Percentiles rank a stretch among this genome's conserved stretches.
phyloP scores from a whole-genome alignment of 2,329 filamentous ascomycete genomes.

The Chaetomiaceae sp. region DNA sequence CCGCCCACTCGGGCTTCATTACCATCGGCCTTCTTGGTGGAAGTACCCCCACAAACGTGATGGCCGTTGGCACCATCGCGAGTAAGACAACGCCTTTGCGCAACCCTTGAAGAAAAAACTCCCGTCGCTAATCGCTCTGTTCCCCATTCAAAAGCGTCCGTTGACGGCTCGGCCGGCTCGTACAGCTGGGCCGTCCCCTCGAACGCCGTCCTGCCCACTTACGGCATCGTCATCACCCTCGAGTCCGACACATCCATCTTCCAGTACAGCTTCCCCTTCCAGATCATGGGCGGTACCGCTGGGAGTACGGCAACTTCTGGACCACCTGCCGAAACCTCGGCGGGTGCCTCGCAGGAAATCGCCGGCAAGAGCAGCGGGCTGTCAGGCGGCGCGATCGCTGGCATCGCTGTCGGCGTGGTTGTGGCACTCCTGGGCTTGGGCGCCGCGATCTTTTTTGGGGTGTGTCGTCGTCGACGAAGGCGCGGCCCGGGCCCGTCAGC shows the following conservation, averaged over 20 bases:
- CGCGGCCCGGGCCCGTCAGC: no score
- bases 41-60: constrained; percentile 38
- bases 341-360: no score
- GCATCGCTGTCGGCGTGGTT: no score
- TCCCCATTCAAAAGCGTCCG: no score
- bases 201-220: constrained; percentile 41
- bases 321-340: no score
- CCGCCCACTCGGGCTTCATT: constrained; percentile 40
- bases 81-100: constrained; percentile 41
- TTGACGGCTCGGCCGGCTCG: constrained; percentile 41
- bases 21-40: constrained; percentile 54
- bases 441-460: no score
- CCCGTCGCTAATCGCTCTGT: no score
- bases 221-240: constrained; percentile 53
- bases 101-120: no score
- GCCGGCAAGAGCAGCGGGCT: no score
- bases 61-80: constrained; percentile 39
- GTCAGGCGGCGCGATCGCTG: no score
- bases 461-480: no score
- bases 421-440: no score
- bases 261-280: constrained; percentile 61
- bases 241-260: constrained; percentile 45
- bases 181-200: constrained; percentile 49
- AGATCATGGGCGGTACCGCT: constrained; percentile 33
- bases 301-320: neutral